phyloP scores from a whole-genome alignment of 2,329 filamentous ascomycete species.

The Ilyonectria mors-panacis region DNA sequence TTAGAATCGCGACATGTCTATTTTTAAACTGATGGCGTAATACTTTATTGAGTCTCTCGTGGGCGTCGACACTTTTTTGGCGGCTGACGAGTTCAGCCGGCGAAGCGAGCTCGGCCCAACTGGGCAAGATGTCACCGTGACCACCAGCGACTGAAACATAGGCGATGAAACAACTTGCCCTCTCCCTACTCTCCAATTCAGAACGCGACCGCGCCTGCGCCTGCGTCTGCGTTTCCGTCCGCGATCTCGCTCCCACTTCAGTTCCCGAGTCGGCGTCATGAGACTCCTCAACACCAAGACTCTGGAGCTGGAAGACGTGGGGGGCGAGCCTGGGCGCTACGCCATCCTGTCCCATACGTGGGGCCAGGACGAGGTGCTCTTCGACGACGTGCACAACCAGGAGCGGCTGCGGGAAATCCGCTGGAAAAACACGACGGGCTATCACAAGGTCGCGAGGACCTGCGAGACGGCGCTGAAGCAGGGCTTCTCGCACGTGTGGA shows the following conservation, averaged over 20 bases:
- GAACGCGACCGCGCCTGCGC: constrained; percentile 19
- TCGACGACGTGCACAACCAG: constrained; percentile 39
- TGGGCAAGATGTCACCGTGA: constrained; percentile 33
- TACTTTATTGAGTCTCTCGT: background rate
- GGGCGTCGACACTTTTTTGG: background rate
- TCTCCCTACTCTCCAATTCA: constrained; percentile 17
- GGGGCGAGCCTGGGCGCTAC: constrained; percentile 38
- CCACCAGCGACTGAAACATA: constrained; percentile 29
- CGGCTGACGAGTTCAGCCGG: constrained; percentile 2
- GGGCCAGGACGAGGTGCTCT: constrained; percentile 45
- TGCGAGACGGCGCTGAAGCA: constrained; percentile 43
- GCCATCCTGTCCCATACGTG: constrained; percentile 49
- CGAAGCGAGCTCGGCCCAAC: constrained; percentile 22
- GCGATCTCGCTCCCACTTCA: background rate
- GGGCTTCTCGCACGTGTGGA: constrained; percentile 44
- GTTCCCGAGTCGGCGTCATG: constrained; percentile 34
- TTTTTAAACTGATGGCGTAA: constrained; percentile 12
- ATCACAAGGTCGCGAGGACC: constrained; percentile 41
- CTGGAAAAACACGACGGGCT: constrained; percentile 39
- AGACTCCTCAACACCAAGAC: constrained; percentile 49
- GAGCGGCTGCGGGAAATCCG: constrained; percentile 40
- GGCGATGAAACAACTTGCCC: constrained; percentile 19
- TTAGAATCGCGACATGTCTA: constrained; percentile 15
- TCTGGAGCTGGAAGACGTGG: constrained; percentile 42
- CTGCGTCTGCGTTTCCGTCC: constrained; percentile 1